Percentiles rank a stretch among this genome's conserved stretches.
Evolutionary conservation across 176 grass and related monocot genomes (phyloP).

Genomic region (Areca catechu): DNA sequence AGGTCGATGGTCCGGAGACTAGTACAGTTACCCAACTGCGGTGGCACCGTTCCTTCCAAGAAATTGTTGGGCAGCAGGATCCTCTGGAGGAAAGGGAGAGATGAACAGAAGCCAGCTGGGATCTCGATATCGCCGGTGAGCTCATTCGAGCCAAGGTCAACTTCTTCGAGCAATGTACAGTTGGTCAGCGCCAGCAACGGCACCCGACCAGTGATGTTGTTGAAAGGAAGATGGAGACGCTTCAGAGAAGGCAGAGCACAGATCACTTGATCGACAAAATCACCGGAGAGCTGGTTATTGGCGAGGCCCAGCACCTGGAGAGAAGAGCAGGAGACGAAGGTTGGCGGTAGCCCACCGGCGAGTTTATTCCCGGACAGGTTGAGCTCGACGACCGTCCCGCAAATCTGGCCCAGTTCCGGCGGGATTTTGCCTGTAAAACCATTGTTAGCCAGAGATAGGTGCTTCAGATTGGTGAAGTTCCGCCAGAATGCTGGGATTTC

Average conservation of each 20-base stretch:
- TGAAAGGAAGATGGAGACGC: slow-evolving; percentile 58
- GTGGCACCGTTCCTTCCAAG: slow-evolving; percentile 44
- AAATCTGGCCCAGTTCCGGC: slow-evolving; percentile 38
- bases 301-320: slow-evolving; percentile 49
- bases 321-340: slow-evolving; percentile 56
- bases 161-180: slow-evolving; percentile 50
- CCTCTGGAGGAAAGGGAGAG: slow-evolving; percentile 36
- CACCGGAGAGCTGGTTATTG: slow-evolving; percentile 63
- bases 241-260: slow-evolving; percentile 57
- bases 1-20: slow-evolving; percentile 75
- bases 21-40: slow-evolving; percentile 38
- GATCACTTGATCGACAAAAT: slow-evolving; percentile 47
- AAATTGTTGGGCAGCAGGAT: slow-evolving; percentile 71
- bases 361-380: slow-evolving; percentile 60
- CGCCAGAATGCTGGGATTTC: slow-evolving; percentile 42
- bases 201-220: slow-evolving; percentile 61
- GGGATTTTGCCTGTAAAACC: slow-evolving; percentile 46
- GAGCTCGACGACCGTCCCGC: slow-evolving; percentile 45
- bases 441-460: slow-evolving; percentile 54
- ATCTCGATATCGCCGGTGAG: slow-evolving; percentile 33
- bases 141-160: slow-evolving; percentile 75
- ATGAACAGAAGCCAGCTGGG: slow-evolving; percentile 42
- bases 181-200: slow-evolving; percentile 43
- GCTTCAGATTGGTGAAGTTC: slow-evolving; percentile 28
- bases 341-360: slow-evolving; percentile 39